Base-by-base conservation (phyloP, 257 asterid species). In the Solanum verrucosum region DNA sequence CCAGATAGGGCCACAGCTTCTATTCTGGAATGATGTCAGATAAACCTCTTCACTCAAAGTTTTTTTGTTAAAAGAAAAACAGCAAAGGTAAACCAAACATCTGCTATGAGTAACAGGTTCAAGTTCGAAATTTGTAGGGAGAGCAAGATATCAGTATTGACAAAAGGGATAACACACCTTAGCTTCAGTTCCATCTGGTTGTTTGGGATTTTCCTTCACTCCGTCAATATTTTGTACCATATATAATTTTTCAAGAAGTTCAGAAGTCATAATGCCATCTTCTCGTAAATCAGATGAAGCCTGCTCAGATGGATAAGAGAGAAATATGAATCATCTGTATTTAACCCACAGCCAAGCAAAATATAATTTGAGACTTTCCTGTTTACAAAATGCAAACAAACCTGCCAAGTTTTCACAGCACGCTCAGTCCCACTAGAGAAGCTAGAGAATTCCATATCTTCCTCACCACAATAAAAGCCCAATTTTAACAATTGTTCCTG, bases 361-460 rank as follows among this genome's bases (percentile, higher is more conserved):
- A 27, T 5, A 79, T 44, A 44, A 44, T 79, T 1, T 25, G 52
- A 20, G 37, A 68, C 25, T 59, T 31, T 29, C 78, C 18, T 68
- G 38, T 38, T 49, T 23, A 83, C 12, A 70, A 56, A 81, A 20
- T 38, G 83, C n/a, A 70, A 78, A 92, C 95, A 33, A 92, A 97
- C 99, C 93, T 96, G 99, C 99, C 99, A 97, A 68, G 99, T 96
- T 92, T 94, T 96, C 29, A 96, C 98, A 49, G 99, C 99, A 72
- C 96, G 94, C 90, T 95, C 98, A 7, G 99, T 96, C 90, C 96
- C 99, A 52, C 91, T 90, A 16, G 96, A 90, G 90, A 96, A 96
- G 93, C 90, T 92, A 33, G 95, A 94, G 89, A 16, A 97, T 86
- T 97, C 99, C 88, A 93, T 93, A 88, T 97, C 99, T 94, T 97